Base-by-base conservation (phyloP, 495 filamentous ascomycete species). In the Lophium mytilinum region DNA sequence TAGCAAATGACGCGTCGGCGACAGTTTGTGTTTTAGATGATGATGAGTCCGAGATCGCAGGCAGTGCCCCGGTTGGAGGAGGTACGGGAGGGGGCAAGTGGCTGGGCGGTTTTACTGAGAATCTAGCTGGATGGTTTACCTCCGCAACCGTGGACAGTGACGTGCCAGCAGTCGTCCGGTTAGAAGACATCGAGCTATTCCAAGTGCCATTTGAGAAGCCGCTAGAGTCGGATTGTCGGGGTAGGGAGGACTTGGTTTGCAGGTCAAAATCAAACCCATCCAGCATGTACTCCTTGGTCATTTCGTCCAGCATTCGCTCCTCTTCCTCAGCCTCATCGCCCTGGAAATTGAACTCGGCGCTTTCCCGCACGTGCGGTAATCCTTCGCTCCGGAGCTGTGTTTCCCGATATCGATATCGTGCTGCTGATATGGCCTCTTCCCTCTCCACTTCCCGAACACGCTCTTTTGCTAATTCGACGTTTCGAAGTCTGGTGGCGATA, bases 241-340 rank as follows among this genome's bases (percentile, higher is more conserved):
- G 92, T 24, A 96, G 75, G 12, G 85, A 80, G 9, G 87, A 84
- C 58, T 87, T 90, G 3, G 82, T 79, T 62, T 83, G 83, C 15
- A 83, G 66, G 47, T 83, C 86, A 69, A 95, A 88, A 54, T 90
- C 79, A 65, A 94, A 92, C 53, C 92, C 89, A 55, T 93, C 88
- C 75, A 95, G 85, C 34, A 86, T 78, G 66, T 92, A 94, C 48
- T 87, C 89, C 58, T 79, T 82, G 0, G 89, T 93, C 83, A 96
- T 92, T 67, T 96, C 90, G 61, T 98, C 93, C 37, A 98, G 71
- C 57, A 96, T 76, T 37, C 90, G 81, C 66, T 97, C 90, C 67
- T 95, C 93, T 61, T 95, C 89, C 52, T 91, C 88, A n/a, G 83
- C 86, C 55, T 91, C 88, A 40, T 89, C 86, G 49, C 85, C 83